phyloP scores from a whole-genome alignment of 1,284 basidiomycete genomes.

The Ceratorhiza oryzae-sativae region DNA sequence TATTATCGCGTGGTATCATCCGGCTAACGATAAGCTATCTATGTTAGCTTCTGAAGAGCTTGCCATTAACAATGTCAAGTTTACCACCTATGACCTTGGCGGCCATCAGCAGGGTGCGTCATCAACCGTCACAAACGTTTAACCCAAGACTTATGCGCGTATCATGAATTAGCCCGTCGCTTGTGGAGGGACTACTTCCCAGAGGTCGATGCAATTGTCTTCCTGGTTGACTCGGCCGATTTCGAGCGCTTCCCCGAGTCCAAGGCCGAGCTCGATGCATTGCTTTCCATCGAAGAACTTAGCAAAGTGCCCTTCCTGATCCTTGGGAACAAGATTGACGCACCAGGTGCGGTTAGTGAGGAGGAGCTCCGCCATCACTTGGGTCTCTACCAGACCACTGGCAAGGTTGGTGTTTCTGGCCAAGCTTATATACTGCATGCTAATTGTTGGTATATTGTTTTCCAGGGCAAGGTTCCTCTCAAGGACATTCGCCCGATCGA shows the following conservation, averaged over 20 bases:
- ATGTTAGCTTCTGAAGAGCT: conserved; percentile 93
- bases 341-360: conserved; percentile 96
- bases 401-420: conserved; percentile 74
- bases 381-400: conserved; percentile 97
- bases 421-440: background rate
- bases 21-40: conserved; percentile 4
- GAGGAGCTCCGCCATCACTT: conserved; percentile 96
- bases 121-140: background rate
- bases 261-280: conserved; percentile 95
- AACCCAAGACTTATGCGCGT: conserved; percentile 33
- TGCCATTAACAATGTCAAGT: conserved; percentile 98
- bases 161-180: conserved; percentile 75
- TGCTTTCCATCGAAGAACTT: conserved; percentile 93
- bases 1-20: background rate
- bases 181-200: conserved; percentile 99
- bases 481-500: conserved; percentile 98
- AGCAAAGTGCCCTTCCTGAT: conserved; percentile 98
- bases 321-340: conserved; percentile 99
- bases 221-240: conserved; percentile 97
- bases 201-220: conserved; percentile 98
- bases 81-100: conserved; percentile 98
- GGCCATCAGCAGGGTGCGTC: conserved; percentile 92
- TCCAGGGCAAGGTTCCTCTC: conserved; percentile 93
- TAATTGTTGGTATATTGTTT: conserved; percentile 13
- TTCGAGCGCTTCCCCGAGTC: conserved; percentile 95